Evolutionary conservation across 345 rosid species (phyloP), one percentile per base, ranked within the genome.

Genomic region (Cardamine chenopodiifolia): DNA sequence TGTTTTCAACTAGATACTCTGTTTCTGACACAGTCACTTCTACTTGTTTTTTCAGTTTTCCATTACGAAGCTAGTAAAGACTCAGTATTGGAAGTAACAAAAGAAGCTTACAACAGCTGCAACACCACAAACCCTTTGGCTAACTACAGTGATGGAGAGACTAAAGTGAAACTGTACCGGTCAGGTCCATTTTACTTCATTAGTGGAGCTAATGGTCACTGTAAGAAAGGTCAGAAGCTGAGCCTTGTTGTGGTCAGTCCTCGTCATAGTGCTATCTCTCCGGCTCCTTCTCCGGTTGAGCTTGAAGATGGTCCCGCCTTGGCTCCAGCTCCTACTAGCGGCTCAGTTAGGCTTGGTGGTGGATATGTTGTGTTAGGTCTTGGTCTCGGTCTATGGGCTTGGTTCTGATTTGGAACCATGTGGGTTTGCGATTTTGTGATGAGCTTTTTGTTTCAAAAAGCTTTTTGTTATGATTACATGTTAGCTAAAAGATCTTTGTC

Each of bases 221-320:
- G 98, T 28, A 85, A 83, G 73, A 85, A 91, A 74, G 93, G 95
- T 0, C 91, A 91, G 86, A 91, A 88, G 85, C 25, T 94, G 66
- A 56, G 81, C 8, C 83, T 92, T 4, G 89, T 90, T 6, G 97
- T 92, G 39, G 4, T 91, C 68, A 78, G 77, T 67, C 77, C 34
- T 69, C 78, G 82, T 52, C 65, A 62, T 44, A 31, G 17, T 5
- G 85, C 49, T 4, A 57, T 80, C 31, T 83, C 98, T 71, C 98
- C 90, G 0, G 90, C 97, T 76, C 95, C 95, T 54, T 85, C 98
- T 74, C 96, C 97, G 0, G 75, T 42, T 5, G 90, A 80, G 56
- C 39, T 78, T 0, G 86, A 76, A 25, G 88, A 77, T 37, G 76
- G 82, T 54, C 89, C 97, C 10, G 84, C 97, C 0, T 50, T 86